These are phyloP conservation scores for Lachancea nothofagi DNA, from an alignment of 805 yeast species.

Conservation along the genomic window DNA sequence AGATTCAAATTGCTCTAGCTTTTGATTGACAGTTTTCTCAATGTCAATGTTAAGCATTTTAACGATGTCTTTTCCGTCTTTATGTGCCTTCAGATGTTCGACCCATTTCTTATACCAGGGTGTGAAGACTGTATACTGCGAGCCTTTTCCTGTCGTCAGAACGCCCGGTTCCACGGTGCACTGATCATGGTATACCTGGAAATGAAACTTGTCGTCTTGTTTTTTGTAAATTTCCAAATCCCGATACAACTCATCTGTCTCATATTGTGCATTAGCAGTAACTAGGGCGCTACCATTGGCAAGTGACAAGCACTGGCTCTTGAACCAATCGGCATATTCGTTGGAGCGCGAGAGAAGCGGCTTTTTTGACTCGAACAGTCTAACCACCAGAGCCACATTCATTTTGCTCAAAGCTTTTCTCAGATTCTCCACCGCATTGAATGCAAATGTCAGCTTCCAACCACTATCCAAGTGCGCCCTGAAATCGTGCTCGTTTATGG, in stretches of 20 bases:
- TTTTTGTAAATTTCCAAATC: slow-evolving; percentile 21
- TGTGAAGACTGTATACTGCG: slow-evolving; percentile 42
- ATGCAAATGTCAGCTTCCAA: slow-evolving; percentile 38
- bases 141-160: slow-evolving; percentile 39
- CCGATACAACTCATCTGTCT: slow-evolving; percentile 33
- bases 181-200: slow-evolving; percentile 35
- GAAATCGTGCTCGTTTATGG: slow-evolving; percentile 38
- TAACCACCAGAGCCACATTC: slow-evolving; percentile 36
- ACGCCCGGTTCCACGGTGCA: slow-evolving; percentile 41
- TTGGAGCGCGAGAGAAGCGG: slow-evolving; percentile 15
- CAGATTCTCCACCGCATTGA: slow-evolving; percentile 33
- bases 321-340: slow-evolving; percentile 23
- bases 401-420: slow-evolving; percentile 28
- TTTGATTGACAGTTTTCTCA: slow-evolving; percentile 9
- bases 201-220: slow-evolving; percentile 11
- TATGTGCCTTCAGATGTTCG: slow-evolving; percentile 23
- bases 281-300: slow-evolving; percentile 11
- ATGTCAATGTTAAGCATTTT: slow-evolving; percentile 2
- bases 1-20: slow-evolving; percentile 4
- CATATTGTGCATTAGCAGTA: slow-evolving; percentile 33
- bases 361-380: slow-evolving; percentile 20
- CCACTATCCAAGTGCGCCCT: slow-evolving; percentile 41
- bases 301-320: slow-evolving; percentile 14
- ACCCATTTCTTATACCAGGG: slow-evolving; percentile 47
- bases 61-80: slow-evolving; percentile 7